Evolutionary conservation across 768 basidiomycete species (phyloP).

Genomic region (Calocera cornea): DNA sequence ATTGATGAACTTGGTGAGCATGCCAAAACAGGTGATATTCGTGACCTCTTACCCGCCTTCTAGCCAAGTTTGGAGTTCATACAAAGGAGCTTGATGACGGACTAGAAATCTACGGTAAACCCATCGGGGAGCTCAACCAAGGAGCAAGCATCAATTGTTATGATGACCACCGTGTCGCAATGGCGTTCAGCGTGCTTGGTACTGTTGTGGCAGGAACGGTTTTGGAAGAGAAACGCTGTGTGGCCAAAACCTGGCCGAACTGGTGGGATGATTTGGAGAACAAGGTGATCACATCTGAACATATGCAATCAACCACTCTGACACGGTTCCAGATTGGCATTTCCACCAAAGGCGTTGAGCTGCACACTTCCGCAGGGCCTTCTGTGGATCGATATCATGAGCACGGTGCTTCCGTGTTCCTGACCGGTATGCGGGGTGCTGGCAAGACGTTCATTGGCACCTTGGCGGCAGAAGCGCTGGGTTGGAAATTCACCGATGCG

Average conservation of each 20-base stretch:
- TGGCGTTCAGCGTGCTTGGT: conserved; percentile 89
- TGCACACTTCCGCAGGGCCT: conserved; percentile 30
- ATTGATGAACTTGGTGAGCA: conserved; percentile 74
- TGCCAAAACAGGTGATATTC: neutral
- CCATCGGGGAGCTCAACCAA: conserved; percentile 43
- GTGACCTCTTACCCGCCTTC: neutral
- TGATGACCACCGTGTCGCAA: conserved; percentile 96
- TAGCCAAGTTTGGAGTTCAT: conserved; percentile 89
- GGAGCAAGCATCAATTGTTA: conserved; percentile 88
- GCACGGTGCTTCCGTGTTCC: conserved; percentile 45
- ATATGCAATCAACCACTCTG: neutral
- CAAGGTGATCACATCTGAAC: conserved; percentile 47
- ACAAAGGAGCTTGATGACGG: conserved; percentile 89
- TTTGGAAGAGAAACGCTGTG: conserved; percentile 91
- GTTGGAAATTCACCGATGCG: conserved; percentile 70
- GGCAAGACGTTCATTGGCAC: conserved; percentile 85
- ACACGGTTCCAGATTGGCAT: conserved; percentile 85
- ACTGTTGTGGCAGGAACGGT: conserved; percentile 59
- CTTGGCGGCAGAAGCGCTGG: conserved; percentile 57
- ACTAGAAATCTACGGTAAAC: conserved; percentile 73
- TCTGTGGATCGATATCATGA: conserved; percentile 32
- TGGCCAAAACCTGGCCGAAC: conserved; percentile 99
- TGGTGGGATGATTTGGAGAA: conserved; percentile 99
- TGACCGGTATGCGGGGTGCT: conserved; percentile 93
- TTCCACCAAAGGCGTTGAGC: conserved; percentile 70